Evolutionary conservation across 2,329 filamentous ascomycete species (phyloP).

Genomic region (Aureobasidium vineae): DNA sequence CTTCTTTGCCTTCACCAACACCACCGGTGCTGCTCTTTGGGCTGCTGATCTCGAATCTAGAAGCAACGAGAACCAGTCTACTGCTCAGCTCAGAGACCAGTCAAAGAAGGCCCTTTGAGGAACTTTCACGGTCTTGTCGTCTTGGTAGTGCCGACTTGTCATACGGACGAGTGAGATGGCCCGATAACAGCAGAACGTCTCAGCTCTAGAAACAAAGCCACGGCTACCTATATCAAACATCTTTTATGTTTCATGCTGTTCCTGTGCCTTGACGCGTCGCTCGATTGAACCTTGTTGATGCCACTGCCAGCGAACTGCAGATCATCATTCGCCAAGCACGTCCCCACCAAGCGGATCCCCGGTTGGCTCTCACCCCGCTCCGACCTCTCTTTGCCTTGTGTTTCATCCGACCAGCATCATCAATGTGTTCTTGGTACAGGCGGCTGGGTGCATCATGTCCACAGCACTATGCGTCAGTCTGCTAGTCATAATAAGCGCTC

Average conservation of each 20-base stretch:
- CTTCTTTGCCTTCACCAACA: slow-evolving; percentile 86
- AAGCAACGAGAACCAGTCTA: slow-evolving; percentile 31
- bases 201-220: neutral
- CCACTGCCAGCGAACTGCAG: neutral
- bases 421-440: neutral
- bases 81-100: slow-evolving; percentile 38
- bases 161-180: neutral
- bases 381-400: slow-evolving; percentile 18
- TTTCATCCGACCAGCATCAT: slow-evolving; percentile 1
- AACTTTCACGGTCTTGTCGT: neutral
- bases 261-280: neutral
- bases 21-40: slow-evolving; percentile 91
- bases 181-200: slow-evolving; percentile 4
- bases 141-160: neutral
- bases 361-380: slow-evolving; percentile 20
- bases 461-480: neutral
- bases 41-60: slow-evolving; percentile 60
- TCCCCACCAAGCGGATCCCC: slow-evolving; percentile 9
- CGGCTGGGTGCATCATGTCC: slow-evolving; percentile 19
- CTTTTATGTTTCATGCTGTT: neutral
- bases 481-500: slow-evolving; percentile 1
- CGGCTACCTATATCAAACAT: neutral
- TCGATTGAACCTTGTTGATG: slow-evolving; percentile 6
- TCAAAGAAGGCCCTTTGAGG: slow-evolving; percentile 29
- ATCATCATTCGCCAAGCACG: slow-evolving; percentile 23